Evolutionary conservation across 768 basidiomycete species (phyloP), one percentile per base, ranked within the genome.

Genomic region (Paxillus involutus): DNA sequence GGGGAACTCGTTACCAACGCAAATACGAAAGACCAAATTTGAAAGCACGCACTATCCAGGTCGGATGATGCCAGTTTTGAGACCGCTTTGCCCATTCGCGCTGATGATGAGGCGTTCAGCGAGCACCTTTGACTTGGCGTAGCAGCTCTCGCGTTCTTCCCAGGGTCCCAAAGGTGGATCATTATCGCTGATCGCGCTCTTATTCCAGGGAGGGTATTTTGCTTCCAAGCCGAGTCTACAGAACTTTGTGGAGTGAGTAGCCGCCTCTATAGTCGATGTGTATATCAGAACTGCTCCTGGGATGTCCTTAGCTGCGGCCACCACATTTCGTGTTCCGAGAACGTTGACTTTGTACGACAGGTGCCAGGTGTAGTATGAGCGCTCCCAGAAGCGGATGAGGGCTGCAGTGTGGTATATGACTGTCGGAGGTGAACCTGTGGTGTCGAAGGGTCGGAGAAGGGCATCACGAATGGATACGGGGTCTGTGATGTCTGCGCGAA

Each of bases 101-200:
- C 68, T 70, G n/a, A 80, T 65, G 6, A 85, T 79, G 36, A 82
- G 66, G 60, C 75, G 69, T 65, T 85, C 83, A 1, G 81, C 82
- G 49, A 74, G 60, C 11, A 76, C 74, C 64, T 85, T 85, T 40
- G 82, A 81, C 39, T 74, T 72, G 59, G 80, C 78, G 63, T 86
- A 86, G 24, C 77, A 77, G 60, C 78, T 79, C 30, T 77, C 59
- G 0, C 71, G 64, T 16, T 63, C 59, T 1, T 66, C 66, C 2
- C 75, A 72, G 55, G 71, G 71, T 2, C 70, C 69, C 50, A 81
- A 54, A 12, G 78, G 71, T 63, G 81, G 77, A 61, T 84, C 81
- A 29, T 73, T 75, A 62, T 81, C 79, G 58, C 76, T 74, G 42
- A 82, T 59, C 53, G 55, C 45, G 35, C 42, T 42, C 10, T 60